These are phyloP conservation scores for Eragrostis nindensis DNA, from an alignment of 176 grass and related monocot genomes.

Conservation along the genomic window DNA sequence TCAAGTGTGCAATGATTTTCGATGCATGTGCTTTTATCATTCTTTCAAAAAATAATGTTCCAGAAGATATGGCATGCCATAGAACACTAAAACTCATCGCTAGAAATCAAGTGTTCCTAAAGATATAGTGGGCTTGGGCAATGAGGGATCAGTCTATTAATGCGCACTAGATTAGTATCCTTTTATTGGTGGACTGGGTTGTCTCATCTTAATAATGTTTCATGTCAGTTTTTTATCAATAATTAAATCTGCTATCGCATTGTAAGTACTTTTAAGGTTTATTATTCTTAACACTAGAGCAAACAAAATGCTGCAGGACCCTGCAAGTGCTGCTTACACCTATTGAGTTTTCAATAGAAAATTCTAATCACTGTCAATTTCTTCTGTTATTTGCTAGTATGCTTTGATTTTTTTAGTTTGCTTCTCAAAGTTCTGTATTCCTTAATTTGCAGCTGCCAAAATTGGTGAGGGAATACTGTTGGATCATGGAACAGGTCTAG, in stretches of 20 bases:
- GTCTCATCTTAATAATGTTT: slow-evolving; percentile 18
- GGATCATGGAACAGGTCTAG: slow-evolving; percentile 98
- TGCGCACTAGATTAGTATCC: not conserved
- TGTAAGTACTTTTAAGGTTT: no score
- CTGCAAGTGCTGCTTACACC: not conserved
- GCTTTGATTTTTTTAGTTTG: slow-evolving; percentile 9
- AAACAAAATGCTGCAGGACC: not conserved
- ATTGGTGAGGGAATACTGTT: slow-evolving; percentile 95
- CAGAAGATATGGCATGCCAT: not conserved
- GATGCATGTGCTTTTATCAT: not conserved
- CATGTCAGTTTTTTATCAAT: not conserved
- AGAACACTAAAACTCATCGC: slow-evolving; percentile 1
- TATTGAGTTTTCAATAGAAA: slow-evolving; percentile 21
- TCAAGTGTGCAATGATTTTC: not conserved
- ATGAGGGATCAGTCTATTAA: not conserved
- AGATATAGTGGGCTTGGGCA: not conserved
- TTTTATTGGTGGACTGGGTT: not conserved
- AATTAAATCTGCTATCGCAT: not conserved
- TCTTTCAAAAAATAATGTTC: not conserved
- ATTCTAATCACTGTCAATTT: not conserved
- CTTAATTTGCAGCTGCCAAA: slow-evolving; percentile 70
- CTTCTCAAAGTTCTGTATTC: slow-evolving; percentile 24
- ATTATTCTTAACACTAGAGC: slow-evolving; percentile 10
- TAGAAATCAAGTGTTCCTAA: not conserved
- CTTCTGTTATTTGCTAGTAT: slow-evolving; percentile 3